Conservation (phyloP, 495 filamentous ascomycete genomes). For the Lasiosphaeria ovina region DNA sequence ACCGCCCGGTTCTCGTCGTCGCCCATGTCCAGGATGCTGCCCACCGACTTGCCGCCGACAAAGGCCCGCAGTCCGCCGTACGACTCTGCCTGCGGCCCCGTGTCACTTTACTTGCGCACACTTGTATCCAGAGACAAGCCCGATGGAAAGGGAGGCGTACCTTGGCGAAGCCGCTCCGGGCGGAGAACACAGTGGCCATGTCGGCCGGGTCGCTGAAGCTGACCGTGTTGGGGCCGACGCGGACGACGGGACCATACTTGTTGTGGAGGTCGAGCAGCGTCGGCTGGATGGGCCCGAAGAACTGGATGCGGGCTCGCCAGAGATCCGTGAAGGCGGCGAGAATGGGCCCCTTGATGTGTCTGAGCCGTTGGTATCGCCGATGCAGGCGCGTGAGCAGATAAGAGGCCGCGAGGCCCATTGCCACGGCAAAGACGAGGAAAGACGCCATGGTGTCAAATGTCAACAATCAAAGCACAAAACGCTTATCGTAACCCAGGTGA, state of each 20-base stretch:
- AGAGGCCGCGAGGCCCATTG: too few relatives aligned
- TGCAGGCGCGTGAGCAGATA: too few relatives aligned
- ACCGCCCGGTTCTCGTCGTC: constrained; percentile 27
- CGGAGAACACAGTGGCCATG: constrained; percentile 23
- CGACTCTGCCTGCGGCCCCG: constrained; percentile 1
- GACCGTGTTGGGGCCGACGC: constrained; percentile 49
- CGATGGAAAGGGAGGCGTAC: neutral
- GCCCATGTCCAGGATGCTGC: constrained; percentile 25
- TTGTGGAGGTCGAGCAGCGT: constrained; percentile 32
- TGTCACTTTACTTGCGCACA: neutral
- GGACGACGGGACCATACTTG: constrained; percentile 48
- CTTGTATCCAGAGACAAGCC: neutral
- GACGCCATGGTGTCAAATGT: too few relatives aligned
- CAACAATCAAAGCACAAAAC: too few relatives aligned
- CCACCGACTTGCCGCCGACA: constrained; percentile 27
- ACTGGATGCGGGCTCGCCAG: constrained; percentile 8
- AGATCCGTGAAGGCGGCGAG: constrained; percentile 10
- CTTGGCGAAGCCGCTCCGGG: constrained; percentile 9
- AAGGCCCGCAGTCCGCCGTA: constrained; percentile 34
- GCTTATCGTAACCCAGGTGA: too few relatives aligned
- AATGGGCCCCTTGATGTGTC: constrained; percentile 2
- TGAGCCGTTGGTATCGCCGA: neutral
- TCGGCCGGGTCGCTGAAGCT: constrained; percentile 37
- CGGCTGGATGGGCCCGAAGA: constrained; percentile 4
- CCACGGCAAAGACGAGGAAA: too few relatives aligned